Evolutionary conservation across 495 filamentous ascomycete species (phyloP).

Genomic region (Lepidopterella palustris): DNA sequence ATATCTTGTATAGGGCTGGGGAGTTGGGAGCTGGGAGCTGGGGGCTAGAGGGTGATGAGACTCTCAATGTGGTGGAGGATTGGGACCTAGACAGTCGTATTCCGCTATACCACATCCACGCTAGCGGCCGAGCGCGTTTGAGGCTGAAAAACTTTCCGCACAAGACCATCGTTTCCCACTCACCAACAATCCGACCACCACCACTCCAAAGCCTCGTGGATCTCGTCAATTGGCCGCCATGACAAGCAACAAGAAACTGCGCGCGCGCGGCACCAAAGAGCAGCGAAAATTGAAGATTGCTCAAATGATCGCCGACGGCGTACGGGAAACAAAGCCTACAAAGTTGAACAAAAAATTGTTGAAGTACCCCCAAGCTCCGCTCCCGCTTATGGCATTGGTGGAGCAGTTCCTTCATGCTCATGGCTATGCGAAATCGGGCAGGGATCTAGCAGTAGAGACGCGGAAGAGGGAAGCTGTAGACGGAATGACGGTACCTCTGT

Average conservation of each 20-base stretch:
- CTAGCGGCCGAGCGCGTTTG: background rate
- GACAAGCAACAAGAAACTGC: constrained; percentile 13
- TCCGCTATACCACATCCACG: background rate
- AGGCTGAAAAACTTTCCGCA: background rate
- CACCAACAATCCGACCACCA: background rate
- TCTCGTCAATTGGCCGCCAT: constrained; percentile 7
- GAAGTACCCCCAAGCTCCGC: constrained; percentile 15
- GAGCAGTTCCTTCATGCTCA: constrained; percentile 19
- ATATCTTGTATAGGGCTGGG: background rate
- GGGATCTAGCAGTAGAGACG: constrained; percentile 9
- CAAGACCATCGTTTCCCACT: background rate
- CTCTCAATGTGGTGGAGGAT: background rate
- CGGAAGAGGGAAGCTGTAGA: background rate
- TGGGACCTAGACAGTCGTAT: background rate
- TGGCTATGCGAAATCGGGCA: constrained; percentile 20
- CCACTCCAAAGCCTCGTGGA: background rate
- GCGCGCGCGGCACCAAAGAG: background rate
- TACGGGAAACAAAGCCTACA: background rate
- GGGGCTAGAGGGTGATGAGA: background rate
- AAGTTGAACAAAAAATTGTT: background rate
- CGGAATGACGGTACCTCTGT: background rate
- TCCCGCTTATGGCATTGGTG: constrained; percentile 22
- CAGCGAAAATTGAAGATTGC: background rate
- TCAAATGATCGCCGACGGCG: background rate
- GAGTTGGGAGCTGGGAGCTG: background rate